Base-by-base conservation (phyloP, 257 asterid species). In the Gardenia jasminoides region DNA sequence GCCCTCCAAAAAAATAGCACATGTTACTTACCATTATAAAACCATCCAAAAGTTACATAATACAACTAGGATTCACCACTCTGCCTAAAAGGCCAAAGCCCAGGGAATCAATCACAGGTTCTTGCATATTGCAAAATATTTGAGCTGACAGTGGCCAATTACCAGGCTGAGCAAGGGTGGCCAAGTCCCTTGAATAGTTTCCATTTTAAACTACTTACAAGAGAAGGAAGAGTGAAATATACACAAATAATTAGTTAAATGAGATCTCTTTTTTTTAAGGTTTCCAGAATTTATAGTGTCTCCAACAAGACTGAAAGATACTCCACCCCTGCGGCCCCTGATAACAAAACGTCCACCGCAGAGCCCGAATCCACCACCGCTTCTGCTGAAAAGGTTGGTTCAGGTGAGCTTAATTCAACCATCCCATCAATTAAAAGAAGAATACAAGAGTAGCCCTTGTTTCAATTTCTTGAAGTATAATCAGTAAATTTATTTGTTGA, bases 251-350 rank as follows among this genome's bases (percentile, higher is more conserved):
- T 47, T 47, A 50, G 0, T 50, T 43, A 44, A 52, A 75, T 75
- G 80, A 75, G 77, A 69, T 80, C 80, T 76, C 17, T 58, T 31
- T 67, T 56, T 80, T 75, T 56, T 30, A 30, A 80, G 61, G 77
- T 59, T 43, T 59, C 80, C 19, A 81, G 84, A 47, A 47, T 81
- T 69, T 62, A 61, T 61, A 69, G 69, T 36, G 47, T 30, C 41
- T 68, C 77, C 84, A 56, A 67, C 80, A 43, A 17, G 70, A 58
- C 76, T 75, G 28, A 73, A 67, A 75, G 43, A 11, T 31, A 68
- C 77, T 6, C n/a, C 10, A 50, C 19, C 12, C 12, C 20, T 50
- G 11, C 52, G 9, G 2, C 76, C 59, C 58, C 75, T 30, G 70
- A 69, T 26, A 62, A 69, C 26, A 48, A 69, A 59, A 41, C 36